A percentile compares a stretch with the other conserved stretches of the same genome.
Conservation (phyloP, 1,284 basidiomycete species). For the Grifola frondosa region DNA sequence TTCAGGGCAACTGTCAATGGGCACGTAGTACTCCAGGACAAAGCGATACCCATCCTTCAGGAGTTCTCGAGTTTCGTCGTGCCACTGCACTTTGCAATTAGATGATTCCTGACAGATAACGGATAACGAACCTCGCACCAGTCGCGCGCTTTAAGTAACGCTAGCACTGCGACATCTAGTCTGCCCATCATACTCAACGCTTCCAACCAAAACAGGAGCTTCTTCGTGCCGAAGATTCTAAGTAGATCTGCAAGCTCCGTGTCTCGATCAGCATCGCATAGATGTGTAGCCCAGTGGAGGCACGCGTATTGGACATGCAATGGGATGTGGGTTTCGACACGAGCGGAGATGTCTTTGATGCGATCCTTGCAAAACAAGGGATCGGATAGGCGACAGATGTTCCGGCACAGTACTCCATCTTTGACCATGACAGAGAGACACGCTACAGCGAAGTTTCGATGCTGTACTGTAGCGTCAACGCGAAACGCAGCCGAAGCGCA, state of each 20-base stretch:
- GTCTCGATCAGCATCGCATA: not conserved
- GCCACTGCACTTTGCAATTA: too few species aligned
- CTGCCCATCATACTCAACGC: slow-evolving; percentile 6
- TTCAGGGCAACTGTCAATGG: too few species aligned
- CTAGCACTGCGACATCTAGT: slow-evolving; percentile 4
- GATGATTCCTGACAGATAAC: too few species aligned
- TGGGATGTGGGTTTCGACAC: slow-evolving; percentile 1
- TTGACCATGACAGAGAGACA: slow-evolving; percentile 4
- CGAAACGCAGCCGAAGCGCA: not conserved
- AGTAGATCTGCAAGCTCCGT: not conserved
- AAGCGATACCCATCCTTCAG: too few species aligned
- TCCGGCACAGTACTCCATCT: too few species aligned
- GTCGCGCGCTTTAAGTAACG: not conserved
- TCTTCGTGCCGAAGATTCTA: not conserved
- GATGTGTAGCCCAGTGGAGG: slow-evolving; percentile 12
- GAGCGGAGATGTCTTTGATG: not conserved
- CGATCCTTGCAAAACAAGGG: not conserved
- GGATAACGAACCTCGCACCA: too few species aligned
- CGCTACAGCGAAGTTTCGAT: slow-evolving; percentile 2
- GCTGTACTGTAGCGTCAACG: slow-evolving; percentile 3
- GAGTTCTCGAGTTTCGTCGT: too few species aligned
- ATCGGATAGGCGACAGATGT: not conserved
- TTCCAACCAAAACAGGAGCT: slow-evolving; percentile 7
- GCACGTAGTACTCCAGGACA: too few species aligned
- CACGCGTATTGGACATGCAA: slow-evolving; percentile 15